Base-by-base conservation (phyloP, 768 basidiomycete genomes). In the Tremella yokohamensis region DNA sequence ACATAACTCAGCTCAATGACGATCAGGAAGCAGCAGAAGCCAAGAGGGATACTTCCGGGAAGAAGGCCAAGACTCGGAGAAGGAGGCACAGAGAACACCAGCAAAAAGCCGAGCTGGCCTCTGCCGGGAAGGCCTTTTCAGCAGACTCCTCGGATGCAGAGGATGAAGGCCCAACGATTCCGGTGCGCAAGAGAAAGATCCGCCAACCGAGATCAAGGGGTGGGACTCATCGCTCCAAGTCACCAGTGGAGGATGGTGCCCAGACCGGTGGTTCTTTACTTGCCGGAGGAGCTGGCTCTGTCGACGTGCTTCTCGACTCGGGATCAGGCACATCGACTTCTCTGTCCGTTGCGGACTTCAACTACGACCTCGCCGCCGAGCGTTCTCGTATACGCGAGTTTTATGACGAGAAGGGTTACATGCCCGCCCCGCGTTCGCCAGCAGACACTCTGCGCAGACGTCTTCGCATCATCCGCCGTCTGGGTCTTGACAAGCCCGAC, bases 381-480 rank as follows among this genome's bases (percentile, higher is more conserved):
- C 52, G 64, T 8, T 52, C 51, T 9, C 25, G 69, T 9, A 48
- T 73, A 0, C 53, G 58, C 8, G 57, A 61, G 11, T 70, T 68
- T 42, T 73, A 58, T 53, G 49, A 66, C 13, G 49, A 60, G 8
- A 52, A 68, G 40, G 71, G 71, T 0, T 70, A 68, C 56, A 55
- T 73, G 53, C 69, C 71, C 40, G 63, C 71, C 3, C 68, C 69
- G 16, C 48, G 51, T 7, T 69, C 70, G 56, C 15, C 68, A 12
- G 62, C 60, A 11, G 71, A 73, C 38, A 54, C 56, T 12, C 40
- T 49, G 18, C 56, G 64, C 9, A 51, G 71, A 11, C 60, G 71
- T 25, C 50, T 73, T 24, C 56, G 63, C 2, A 62, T 69, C 6
- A 68, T 73, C n/a, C 60, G 70, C 2, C 61, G 68, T 18, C 56